Conservation (phyloP, 352 stramenopile species). For the Pythium rishiriense region DNA sequence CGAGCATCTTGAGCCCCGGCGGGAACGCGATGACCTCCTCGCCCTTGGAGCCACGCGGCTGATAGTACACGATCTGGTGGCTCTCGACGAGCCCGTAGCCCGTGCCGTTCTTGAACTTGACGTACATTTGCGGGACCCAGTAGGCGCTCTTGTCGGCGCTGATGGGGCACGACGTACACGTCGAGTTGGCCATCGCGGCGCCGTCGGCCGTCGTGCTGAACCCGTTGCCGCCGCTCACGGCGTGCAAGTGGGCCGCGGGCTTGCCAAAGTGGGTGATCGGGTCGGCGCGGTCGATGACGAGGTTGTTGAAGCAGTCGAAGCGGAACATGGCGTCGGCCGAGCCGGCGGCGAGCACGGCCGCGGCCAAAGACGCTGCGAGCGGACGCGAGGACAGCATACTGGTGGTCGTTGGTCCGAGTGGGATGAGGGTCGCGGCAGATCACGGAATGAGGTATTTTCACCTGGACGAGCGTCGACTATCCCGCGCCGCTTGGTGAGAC, state of each 20-base stretch:
- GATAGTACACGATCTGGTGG: slow-evolving; percentile 57
- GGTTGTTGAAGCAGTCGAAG: slow-evolving; percentile 54
- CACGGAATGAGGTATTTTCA: slow-evolving; percentile 1
- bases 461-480: background rate
- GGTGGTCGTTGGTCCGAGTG: background rate
- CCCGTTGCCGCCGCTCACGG: slow-evolving; percentile 48
- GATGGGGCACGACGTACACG: slow-evolving; percentile 53
- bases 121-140: slow-evolving; percentile 52
- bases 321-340: slow-evolving; percentile 20
- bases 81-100: slow-evolving; percentile 52
- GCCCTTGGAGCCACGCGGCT: slow-evolving; percentile 32
- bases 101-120: slow-evolving; percentile 58
- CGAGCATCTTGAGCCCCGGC: slow-evolving; percentile 48
- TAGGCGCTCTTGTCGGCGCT: slow-evolving; percentile 48
- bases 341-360: background rate
- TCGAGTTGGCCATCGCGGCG: slow-evolving; percentile 39
- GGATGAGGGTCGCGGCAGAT: background rate
- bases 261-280: slow-evolving; percentile 38
- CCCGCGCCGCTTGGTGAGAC: background rate
- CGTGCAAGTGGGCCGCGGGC: slow-evolving; percentile 39
- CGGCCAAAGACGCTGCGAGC: background rate
- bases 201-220: slow-evolving; percentile 48
- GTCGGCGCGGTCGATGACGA: slow-evolving; percentile 50
- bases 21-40: slow-evolving; percentile 50
- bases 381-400: background rate